Conservation (phyloP, 768 basidiomycete genomes). For the Lactarius indigo region DNA sequence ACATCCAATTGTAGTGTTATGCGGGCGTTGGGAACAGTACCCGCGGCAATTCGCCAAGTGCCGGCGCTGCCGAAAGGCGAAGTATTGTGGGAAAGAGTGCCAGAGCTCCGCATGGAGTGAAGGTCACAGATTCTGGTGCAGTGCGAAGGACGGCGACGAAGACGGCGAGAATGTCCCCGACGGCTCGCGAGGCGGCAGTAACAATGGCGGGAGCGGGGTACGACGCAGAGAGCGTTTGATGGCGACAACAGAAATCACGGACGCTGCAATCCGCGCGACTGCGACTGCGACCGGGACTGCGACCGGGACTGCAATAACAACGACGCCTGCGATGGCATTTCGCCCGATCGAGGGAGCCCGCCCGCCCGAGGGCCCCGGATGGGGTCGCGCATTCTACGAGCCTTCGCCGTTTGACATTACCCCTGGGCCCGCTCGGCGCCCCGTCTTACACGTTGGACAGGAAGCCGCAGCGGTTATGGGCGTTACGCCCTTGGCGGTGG, state of each 20-base stretch:
- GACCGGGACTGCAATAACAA: no score
- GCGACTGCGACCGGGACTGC: conserved; percentile 21
- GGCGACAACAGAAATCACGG: conserved; percentile 24
- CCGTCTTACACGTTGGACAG: conserved; percentile 21
- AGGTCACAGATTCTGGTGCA: conserved; percentile 94
- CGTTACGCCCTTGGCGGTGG: background rate
- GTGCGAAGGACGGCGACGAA: conserved; percentile 55
- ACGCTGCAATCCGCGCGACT: conserved; percentile 23
- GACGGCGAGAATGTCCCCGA: conserved; percentile 29
- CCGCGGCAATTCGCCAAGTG: conserved; percentile 98
- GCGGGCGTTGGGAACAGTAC: conserved; percentile 90
- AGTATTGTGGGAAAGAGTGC: conserved; percentile 97
- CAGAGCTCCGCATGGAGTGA: conserved; percentile 96
- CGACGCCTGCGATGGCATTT: conserved; percentile 20
- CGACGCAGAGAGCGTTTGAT: conserved; percentile 19
- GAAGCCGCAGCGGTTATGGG: conserved; percentile 15
- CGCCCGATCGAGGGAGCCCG: conserved; percentile 20
- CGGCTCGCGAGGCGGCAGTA: background rate
- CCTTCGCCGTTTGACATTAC: conserved; percentile 22
- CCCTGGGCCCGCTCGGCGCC: conserved; percentile 15
- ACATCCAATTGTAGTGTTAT: conserved; percentile 60
- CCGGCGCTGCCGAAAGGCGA: conserved; percentile 91
- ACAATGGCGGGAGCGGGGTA: conserved; percentile 10
- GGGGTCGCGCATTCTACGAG: conserved; percentile 27
- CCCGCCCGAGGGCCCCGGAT: conserved; percentile 19